Evolutionary conservation across 2,329 filamentous ascomycete genomes (phyloP).

Genomic region (Nemania sp.): DNA sequence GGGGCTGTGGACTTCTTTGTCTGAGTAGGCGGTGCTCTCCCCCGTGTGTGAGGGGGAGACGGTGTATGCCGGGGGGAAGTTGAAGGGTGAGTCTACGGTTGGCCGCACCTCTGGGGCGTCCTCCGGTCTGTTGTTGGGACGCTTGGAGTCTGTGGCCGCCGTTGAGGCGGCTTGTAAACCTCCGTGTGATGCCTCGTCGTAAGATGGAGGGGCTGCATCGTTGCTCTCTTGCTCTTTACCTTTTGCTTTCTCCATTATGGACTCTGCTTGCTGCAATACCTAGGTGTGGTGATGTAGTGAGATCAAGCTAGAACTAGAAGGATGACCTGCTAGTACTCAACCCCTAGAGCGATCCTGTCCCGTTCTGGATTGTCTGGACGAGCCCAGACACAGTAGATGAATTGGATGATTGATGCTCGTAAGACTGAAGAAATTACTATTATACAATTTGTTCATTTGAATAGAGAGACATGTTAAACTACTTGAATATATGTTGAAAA

Average conservation of each 20-base stretch:
- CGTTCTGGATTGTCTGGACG: slow-evolving; percentile 3
- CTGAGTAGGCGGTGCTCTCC: slow-evolving; percentile 10
- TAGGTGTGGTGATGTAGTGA: neutral
- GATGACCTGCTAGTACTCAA: neutral
- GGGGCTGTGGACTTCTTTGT: slow-evolving; percentile 32
- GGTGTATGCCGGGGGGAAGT: slow-evolving; percentile 52
- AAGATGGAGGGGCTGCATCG: slow-evolving; percentile 39
- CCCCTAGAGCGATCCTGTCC: neutral
- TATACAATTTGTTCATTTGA: neutral
- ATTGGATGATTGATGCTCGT: neutral
- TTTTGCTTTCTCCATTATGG: slow-evolving; percentile 15
- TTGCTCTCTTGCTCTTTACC: slow-evolving; percentile 1
- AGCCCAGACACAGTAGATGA: neutral
- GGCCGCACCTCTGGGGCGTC: slow-evolving; percentile 41
- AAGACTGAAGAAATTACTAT: neutral
- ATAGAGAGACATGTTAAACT: too few relatives aligned
- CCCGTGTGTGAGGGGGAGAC: neutral
- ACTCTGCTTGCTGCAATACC: neutral
- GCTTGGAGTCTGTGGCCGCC: slow-evolving; percentile 10
- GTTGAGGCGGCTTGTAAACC: slow-evolving; percentile 2
- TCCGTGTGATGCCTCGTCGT: slow-evolving; percentile 38
- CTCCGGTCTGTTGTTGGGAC: neutral
- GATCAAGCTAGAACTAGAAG: slow-evolving; percentile 1
- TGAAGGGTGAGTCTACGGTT: slow-evolving; percentile 54
- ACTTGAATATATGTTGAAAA: neutral